Percentiles rank a stretch among this genome's conserved stretches.
Evolutionary conservation across 2,329 filamentous ascomycete genomes (phyloP).

Genomic region (Sarocladium kiliense): DNA sequence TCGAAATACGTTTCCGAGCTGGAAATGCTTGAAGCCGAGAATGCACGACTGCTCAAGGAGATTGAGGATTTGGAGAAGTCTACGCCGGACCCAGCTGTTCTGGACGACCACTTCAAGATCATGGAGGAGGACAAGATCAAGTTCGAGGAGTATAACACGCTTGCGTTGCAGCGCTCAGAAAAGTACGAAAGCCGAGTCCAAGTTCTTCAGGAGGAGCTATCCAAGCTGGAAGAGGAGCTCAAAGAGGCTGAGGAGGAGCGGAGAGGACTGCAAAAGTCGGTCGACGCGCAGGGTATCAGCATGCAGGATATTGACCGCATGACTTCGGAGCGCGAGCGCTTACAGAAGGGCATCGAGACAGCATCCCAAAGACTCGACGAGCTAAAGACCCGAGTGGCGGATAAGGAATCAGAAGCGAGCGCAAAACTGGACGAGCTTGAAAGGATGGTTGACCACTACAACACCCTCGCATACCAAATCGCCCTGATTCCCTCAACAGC

Average conservation of each 20-base stretch:
- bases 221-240: conserved; percentile 70
- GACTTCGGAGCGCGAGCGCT: conserved; percentile 87
- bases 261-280: conserved; percentile 70
- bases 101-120: conserved; percentile 88
- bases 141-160: conserved; percentile 89
- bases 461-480: conserved; percentile 89
- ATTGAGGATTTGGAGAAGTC: conserved; percentile 87
- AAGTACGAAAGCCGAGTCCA: conserved; percentile 80
- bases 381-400: conserved; percentile 72
- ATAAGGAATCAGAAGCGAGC: conserved; percentile 85
- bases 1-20: conserved; percentile 80
- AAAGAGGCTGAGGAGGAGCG: conserved; percentile 80
- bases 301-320: conserved; percentile 99
- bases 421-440: conserved; percentile 89
- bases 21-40: conserved; percentile 79
- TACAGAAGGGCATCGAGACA: conserved; percentile 83
- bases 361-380: conserved; percentile 76
- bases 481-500: conserved; percentile 82
- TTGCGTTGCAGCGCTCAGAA: conserved; percentile 77
- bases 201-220: conserved; percentile 80
- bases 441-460: conserved; percentile 82
- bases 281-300: conserved; percentile 90
- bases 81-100: conserved; percentile 73
- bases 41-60: conserved; percentile 73
- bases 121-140: conserved; percentile 92